A percentile compares a stretch with the other conserved stretches of the same genome.
phyloP scores from a whole-genome alignment of 2,329 filamentous ascomycete genomes.

The Aspergillus transmontanensis region DNA sequence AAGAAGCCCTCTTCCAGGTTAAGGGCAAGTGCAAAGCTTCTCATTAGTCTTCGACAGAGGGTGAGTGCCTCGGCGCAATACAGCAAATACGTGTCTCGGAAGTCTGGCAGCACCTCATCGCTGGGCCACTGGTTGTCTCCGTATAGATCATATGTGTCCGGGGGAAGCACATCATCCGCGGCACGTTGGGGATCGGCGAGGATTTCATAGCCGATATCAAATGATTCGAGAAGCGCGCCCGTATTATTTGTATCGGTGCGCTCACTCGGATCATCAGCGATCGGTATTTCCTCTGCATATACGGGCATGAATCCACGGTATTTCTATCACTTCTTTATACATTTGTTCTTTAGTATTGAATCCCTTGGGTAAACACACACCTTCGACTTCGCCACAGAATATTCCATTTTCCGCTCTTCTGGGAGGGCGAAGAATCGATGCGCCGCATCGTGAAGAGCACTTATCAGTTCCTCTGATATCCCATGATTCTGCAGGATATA shows the following conservation, averaged over 20 bases:
- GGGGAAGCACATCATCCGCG: conserved; percentile 12
- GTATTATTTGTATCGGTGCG: conserved; percentile 10
- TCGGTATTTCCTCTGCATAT: conserved; percentile 17
- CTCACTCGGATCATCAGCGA: conserved; percentile 14
- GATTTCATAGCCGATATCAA: conserved; percentile 31
- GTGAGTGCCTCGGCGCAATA: conserved; percentile 23
- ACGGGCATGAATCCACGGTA: conserved; percentile 31
- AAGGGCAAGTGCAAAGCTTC: conserved; percentile 44
- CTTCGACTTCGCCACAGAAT: conserved; percentile 36
- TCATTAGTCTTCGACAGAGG: conserved; percentile 30
- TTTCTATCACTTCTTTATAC: conserved; percentile 12
- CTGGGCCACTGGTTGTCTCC: conserved; percentile 29
- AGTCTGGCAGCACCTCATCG: conserved; percentile 19
- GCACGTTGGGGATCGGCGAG: conserved; percentile 21
- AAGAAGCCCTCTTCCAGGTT: conserved; percentile 42
- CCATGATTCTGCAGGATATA: conserved; percentile 25
- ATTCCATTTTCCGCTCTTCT: conserved; percentile 46
- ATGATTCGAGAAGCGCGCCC: conserved; percentile 25
- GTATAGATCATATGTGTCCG: conserved; percentile 22
- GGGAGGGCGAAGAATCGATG: conserved; percentile 46
- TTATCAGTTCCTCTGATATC: conserved; percentile 19
- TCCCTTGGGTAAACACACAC: conserved; percentile 2
- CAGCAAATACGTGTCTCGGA: conserved; percentile 17
- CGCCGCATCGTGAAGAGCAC: conserved; percentile 24
- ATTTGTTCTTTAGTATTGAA: too few relatives aligned